Percentiles rank a stretch among this genome's conserved stretches.
Evolutionary conservation across 140 eudicot genomes (phyloP).

Genomic region (Anethum foeniculum): DNA sequence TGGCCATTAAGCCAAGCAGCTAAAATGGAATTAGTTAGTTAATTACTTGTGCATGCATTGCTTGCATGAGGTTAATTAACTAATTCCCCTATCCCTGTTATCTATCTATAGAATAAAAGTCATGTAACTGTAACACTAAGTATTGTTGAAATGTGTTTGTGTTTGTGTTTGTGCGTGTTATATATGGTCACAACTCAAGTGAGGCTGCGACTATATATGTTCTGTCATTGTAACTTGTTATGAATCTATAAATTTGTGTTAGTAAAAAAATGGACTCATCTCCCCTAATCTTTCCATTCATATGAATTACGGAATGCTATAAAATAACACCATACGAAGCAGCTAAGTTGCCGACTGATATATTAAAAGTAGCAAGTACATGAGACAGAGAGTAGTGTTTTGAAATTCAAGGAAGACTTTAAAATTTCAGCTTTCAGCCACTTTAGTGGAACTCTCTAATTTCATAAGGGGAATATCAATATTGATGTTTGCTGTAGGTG

Average conservation of each 20-base stretch:
- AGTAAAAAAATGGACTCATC: background rate
- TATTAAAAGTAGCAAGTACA: background rate
- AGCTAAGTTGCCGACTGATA: background rate
- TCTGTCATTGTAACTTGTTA: background rate
- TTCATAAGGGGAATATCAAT: background rate
- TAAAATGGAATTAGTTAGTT: background rate
- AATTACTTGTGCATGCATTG: background rate
- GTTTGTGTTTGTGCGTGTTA: background rate
- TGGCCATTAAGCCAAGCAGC: background rate
- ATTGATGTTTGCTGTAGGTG: background rate
- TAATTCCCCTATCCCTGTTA: background rate
- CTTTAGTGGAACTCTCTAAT: background rate
- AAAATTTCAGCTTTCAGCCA: background rate
- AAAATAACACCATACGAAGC: background rate
- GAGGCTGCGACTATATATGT: background rate
- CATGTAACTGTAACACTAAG: background rate
- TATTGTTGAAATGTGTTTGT: background rate
- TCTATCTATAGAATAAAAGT: constrained; percentile 1
- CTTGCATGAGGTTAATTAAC: background rate
- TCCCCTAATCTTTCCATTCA: background rate
- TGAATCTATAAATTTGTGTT: background rate
- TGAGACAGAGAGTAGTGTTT: background rate
- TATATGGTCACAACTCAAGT: background rate
- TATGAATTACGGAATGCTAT: background rate
- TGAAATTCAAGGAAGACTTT: background rate